phyloP scores from a whole-genome alignment of 805 yeast genomes.

The Kazachstania viticola region DNA sequence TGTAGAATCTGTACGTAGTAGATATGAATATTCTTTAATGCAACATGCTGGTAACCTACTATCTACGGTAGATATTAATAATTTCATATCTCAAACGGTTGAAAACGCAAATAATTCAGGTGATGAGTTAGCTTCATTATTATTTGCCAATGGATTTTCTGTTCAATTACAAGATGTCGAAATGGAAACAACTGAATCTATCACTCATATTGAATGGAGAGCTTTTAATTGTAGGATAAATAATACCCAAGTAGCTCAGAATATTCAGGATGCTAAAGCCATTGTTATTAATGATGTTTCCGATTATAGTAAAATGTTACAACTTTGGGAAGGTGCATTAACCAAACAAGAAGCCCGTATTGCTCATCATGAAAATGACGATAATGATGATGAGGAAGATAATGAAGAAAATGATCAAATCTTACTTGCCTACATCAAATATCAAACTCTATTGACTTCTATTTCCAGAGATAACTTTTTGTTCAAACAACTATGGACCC shows the following conservation, averaged over 20 bases:
- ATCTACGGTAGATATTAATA: constrained; percentile 15
- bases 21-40: constrained; percentile 21
- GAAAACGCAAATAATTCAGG: constrained; percentile 6
- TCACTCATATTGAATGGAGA: constrained; percentile 45
- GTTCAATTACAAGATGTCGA: constrained; percentile 8
- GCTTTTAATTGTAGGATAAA: constrained; percentile 49
- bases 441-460: constrained; percentile 51
- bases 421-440: constrained; percentile 62
- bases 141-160: constrained; percentile 22
- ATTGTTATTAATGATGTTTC: constrained; percentile 28
- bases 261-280: constrained; percentile 33
- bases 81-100: constrained; percentile 11
- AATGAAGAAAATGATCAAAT: constrained; percentile 59
- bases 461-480: constrained; percentile 59
- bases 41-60: constrained; percentile 17
- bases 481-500: constrained; percentile 26
- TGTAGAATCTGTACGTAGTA: constrained; percentile 14
- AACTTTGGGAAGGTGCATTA: constrained; percentile 61
- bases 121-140: constrained; percentile 30
- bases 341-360: constrained; percentile 47
- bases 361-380: constrained; percentile 31
- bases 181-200: constrained; percentile 19
- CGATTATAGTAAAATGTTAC: constrained; percentile 44
- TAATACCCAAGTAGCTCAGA: constrained; percentile 63
- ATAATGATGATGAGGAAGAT: constrained; percentile 40